Base-by-base conservation (phyloP, 352 stramenopile genomes). In the Phytopythium sindhum region DNA sequence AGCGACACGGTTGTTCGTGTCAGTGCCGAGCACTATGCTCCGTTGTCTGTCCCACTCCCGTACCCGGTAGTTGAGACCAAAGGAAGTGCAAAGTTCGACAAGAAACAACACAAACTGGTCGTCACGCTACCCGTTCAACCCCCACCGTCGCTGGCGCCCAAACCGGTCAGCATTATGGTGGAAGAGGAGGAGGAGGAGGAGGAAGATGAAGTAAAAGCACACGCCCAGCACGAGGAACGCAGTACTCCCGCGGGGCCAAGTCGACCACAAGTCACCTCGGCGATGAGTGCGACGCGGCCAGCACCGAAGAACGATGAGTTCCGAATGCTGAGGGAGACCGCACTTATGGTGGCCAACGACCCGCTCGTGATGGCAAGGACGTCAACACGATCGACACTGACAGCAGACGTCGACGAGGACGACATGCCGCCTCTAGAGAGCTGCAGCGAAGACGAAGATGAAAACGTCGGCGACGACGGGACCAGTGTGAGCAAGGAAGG, bases 1-100 rank as follows among this genome's bases (percentile, higher is more conserved):
- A 91, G 81, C 29, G 77, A 88, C 24, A 61, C 53, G 0, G 59
- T 69, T 31, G 37, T 93, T 21, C 74, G 78, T 45, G 53, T 95
- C 2, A 63, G 52, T 2, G 65, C 80, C 0, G 63, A 72, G 12
- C 61, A 70, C 14, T 93, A 92, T 56, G 75, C 77, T 7, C 63
- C 78, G 8, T 54, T 97, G 19, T 65, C 77, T 17, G 19, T 97
- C 21, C 42, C 67, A 6, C 64, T 97, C 23, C 86, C 90, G 21
- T 97, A 88, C 65, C 73, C 79, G 0, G 87, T 97, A 5, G 48
- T 93, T 10, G 84, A 96, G 63, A 66, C 76, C 12, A 93, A 93
- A 23, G 88, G 87, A 0, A 75, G 62, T 56, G 89, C 90, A 31
- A 89, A 80, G 42, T 97, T 95, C 66, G 87, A 97, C 56, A 95